Conservation (phyloP, 257 asterid species). For the Ehretia macrophylla region DNA sequence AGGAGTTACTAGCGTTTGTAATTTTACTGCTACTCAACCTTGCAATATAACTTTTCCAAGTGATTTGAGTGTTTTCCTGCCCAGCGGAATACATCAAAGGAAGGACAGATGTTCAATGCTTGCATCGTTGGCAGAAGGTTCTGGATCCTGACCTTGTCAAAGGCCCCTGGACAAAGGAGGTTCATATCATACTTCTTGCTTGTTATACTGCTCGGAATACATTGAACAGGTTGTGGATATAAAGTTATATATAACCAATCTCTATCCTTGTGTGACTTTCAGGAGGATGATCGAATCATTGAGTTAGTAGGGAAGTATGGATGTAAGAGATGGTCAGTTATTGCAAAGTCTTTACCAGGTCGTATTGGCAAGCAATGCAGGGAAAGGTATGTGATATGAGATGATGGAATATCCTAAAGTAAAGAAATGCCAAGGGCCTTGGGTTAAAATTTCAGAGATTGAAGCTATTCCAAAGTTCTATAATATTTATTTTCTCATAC, state of each 20-base stretch:
- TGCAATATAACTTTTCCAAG: too few species aligned
- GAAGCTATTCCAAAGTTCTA: too few species aligned
- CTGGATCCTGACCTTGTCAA: constrained; percentile 74
- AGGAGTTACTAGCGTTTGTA: too few species aligned
- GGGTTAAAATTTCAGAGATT: too few species aligned
- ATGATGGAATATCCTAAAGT: neutral
- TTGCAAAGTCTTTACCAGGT: constrained; percentile 65
- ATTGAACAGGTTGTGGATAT: neutral
- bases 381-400: constrained; percentile 53
- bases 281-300: constrained; percentile 73
- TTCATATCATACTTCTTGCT: constrained; percentile 8
- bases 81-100: constrained; percentile 68
- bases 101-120: constrained; percentile 79
- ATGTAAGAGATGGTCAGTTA: constrained; percentile 59
- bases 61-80: neutral
- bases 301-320: constrained; percentile 61
- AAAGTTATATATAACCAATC: neutral
- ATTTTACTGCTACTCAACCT: too few species aligned
- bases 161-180: constrained; percentile 90
- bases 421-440: too few species aligned
- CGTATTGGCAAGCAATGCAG: constrained; percentile 94
- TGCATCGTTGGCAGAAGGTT: constrained; percentile 94
- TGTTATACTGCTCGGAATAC: constrained; percentile 6
- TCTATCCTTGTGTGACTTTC: constrained; percentile 15
- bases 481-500: too few species aligned